Base-by-base conservation (phyloP, 2,329 filamentous ascomycete genomes). In the Massarina eburnea region DNA sequence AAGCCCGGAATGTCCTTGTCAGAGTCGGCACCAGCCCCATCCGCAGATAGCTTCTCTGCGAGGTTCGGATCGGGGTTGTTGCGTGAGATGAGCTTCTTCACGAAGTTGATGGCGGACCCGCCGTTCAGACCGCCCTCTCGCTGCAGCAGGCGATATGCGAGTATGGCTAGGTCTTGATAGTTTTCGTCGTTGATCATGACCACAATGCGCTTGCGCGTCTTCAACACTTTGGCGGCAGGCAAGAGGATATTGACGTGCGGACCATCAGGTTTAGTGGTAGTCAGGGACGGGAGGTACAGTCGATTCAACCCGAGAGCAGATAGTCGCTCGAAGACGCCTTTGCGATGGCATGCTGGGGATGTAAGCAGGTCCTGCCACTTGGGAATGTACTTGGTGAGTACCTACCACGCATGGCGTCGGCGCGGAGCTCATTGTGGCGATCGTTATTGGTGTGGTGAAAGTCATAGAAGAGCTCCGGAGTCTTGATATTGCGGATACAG, bases 131-230 rank as follows among this genome's bases (percentile, higher is more conserved):
- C 85, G 2, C 86, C 82, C 2, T 74, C 71, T 0, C 82, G 80
- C 46, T 82, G 80, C 30, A 85, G 69, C 9, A 85, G 76, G 17
- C 90, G 82, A 56, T 88, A 85, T 0, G 89, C 84, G 52, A 91
- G 79, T 26, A 92, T 71, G 0, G 89, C 91, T 0, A 95, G 77
- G 42, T 92, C 85, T 59, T 92, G 85, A 2, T 66, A 66, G 1
- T 80, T 73, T 57, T 94, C 86, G 58, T 95, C 88, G 45, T 89
- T 89, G 57, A 95, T 80, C 41, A 95, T 71, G 36, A 96, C 70
- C 18, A 95, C 74, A 14, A 95, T 72, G 32, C 87, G 84, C 37
- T 79, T 76, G 44, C 81, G 80, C 8, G 65, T 67, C 18, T 68
- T 58, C 3, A 94, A 67, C 48, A 84, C 75, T 6, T 69, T 59